Evolutionary conservation across 2,329 filamentous ascomycete genomes (phyloP), one percentile per base, ranked within the genome.

Genomic region (Lecanicillium sp.): DNA sequence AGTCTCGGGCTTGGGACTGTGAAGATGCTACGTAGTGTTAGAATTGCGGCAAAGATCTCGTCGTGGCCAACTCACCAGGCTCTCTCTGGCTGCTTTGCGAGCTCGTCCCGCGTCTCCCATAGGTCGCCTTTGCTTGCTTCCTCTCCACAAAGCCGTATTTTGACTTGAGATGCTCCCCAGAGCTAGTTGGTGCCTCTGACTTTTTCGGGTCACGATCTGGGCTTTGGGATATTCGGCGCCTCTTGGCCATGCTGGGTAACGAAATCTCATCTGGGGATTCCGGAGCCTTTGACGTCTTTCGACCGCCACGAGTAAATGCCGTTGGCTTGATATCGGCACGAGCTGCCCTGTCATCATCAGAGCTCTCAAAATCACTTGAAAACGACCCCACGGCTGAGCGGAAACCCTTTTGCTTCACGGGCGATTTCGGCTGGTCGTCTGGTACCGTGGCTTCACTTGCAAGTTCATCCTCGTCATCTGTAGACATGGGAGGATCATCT

Each of bases 281-380:
- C 5, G 11, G 4, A 9, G 19, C 17, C 18, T 28, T 17, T 15
- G 8, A 4, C 13, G 17, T n/a, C 15, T 20, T 30, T 25, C n/a
- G 40, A 18, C 15, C 33, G 22, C 3, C 31, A 17, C 19, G 10
- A 18, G 15, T 15, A 31, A 67, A 68, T 11, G 22, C 41, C n/a
- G 59, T 63, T 8, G 44, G 46, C 28, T 46, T 53, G 18, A 69
- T 66, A 37, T 54, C 44, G 13, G 49, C 58, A 4, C 48, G 45
- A n/a, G 42, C 41, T 22, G 40, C 45, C 18, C 40, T 40, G 17
- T 58, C 50, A 22, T 57, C 50, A 17, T 49, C 52, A 3, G 56
- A 59, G 35, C 51, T 48, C 18, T 49, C 46, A 9, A 44, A 50
- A 34, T 41, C 40, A 8, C 39, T 33, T 10, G 22, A 7, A 6